Base-by-base conservation (phyloP, 2,329 filamentous ascomycete genomes). In the Seiridium unicorne region DNA sequence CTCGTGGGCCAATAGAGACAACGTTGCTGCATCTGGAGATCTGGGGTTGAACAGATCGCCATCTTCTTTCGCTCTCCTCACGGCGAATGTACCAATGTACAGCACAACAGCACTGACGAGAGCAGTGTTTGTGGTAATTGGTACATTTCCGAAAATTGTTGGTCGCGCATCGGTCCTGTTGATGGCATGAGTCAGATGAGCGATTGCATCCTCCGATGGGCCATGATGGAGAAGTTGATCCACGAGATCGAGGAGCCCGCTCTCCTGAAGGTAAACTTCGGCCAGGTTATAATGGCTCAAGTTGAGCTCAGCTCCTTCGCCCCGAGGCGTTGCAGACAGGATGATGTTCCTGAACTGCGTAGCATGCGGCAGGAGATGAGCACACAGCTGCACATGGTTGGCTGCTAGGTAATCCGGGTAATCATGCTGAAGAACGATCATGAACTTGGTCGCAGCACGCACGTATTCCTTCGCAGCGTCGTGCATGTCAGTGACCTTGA, bases 351-450 rank as follows among this genome's bases (percentile, higher is more conserved):
- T 87, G 57, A 97, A 81, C 74, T 98, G 95, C 13, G 89, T 88
- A 75, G 92, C 95, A 69, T 95, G 90, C 55, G 88, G 85, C 1
- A 93, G 91, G 60, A 98, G 89, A 69, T 86, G 87, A 67, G 90
- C 89, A 77, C 89, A 93, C 57, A 99, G 85, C 66, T 87, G 86
- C 66, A 91, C 87, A 71, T 96, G 91, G 73, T 96, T 92, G 67
- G 93, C 91, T 5, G 91, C 90, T 47, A 99, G 78, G 74, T 97
- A 99, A 60, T 97, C 93, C 0, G 94, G 91, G 75, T 92, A 98
- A 73, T 99, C 95, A 71, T 98, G 95, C 66, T 97, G 91, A 57
- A 99, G 79, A 57, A 96, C 84, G 40, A 96, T 79, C 58, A 98
- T 78, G 61, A 97, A 85, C 70, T 96, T 93, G 53, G 96, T 79